A percentile compares a stretch with the other conserved stretches of the same genome.
These are phyloP conservation scores for Huntiella decipiens DNA, from an alignment of 2,329 filamentous ascomycete genomes.

Conservation along the genomic window DNA sequence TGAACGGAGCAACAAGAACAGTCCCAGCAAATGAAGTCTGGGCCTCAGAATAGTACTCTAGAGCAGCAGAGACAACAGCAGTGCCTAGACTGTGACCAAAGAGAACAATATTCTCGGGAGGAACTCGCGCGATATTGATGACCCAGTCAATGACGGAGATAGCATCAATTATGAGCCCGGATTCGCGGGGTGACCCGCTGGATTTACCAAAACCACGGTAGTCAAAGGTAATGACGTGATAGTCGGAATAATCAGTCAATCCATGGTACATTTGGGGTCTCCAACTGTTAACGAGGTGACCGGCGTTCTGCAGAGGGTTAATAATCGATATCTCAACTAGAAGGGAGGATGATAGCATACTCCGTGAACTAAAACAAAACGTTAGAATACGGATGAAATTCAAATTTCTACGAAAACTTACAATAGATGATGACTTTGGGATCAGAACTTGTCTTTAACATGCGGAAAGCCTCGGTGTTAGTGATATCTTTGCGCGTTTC, in stretches of 20 bases:
- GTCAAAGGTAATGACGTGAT: constrained; percentile 76
- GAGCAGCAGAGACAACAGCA: constrained; percentile 57
- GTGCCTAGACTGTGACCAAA: constrained; percentile 81
- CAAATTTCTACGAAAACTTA: constrained; percentile 2
- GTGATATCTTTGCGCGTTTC: constrained; percentile 36
- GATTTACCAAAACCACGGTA: constrained; percentile 78
- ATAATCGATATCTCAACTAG: constrained; percentile 15
- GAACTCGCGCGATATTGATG: constrained; percentile 41
- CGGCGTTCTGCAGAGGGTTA: constrained; percentile 45
- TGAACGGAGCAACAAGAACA: constrained; percentile 64
- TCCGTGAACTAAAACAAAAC: constrained; percentile 6
- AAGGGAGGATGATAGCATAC: constrained; percentile 26
- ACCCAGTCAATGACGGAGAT: constrained; percentile 56
- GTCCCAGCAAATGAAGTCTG: constrained; percentile 58
- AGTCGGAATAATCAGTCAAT: constrained; percentile 50
- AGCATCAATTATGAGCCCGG: constrained; percentile 64
- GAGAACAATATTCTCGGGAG: constrained; percentile 55
- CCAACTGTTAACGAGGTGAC: constrained; percentile 61
- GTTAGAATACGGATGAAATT: not conserved
- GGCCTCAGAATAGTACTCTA: constrained; percentile 44
- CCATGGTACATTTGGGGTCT: constrained; percentile 62
- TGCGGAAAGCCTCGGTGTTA: constrained; percentile 35
- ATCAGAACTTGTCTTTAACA: constrained; percentile 44
- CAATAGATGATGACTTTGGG: constrained; percentile 42
- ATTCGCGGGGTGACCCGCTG: constrained; percentile 61